phyloP scores from a whole-genome alignment of 176 grass and related monocot genomes.

The Avena atlantica region DNA sequence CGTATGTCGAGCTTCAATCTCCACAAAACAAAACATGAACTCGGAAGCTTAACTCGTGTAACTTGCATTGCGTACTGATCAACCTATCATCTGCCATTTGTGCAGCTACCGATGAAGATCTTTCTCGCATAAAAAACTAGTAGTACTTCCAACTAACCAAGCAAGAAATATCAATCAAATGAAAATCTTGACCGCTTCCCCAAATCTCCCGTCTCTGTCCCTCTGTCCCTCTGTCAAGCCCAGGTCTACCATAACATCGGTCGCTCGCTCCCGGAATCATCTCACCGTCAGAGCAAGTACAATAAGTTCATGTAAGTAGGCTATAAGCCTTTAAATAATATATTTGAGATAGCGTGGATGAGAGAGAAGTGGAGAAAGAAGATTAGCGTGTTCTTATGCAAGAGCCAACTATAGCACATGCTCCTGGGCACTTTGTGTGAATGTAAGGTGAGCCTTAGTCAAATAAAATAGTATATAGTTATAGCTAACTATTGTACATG shows the following conservation, averaged over 20 bases:
- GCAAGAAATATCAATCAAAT: not conserved
- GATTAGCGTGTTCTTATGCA: too few species aligned
- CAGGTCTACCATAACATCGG: not conserved
- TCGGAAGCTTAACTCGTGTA: not conserved
- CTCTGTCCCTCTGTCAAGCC: not conserved
- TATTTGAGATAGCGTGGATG: too few species aligned
- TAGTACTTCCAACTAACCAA: too few species aligned
- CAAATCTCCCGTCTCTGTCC: not conserved
- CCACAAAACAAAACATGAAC: not conserved
- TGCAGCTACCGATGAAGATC: not conserved
- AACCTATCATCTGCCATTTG: not conserved
- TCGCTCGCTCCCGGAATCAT: constrained; percentile 1
- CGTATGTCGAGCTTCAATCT: not conserved
- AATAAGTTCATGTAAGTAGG: too few species aligned
- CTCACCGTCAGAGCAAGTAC: constrained; percentile 26
- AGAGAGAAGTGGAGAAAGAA: too few species aligned
- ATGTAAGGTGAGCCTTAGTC: too few species aligned
- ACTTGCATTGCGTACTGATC: not conserved
- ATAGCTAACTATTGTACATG: too few species aligned
- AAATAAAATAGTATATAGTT: too few species aligned
- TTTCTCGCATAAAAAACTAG: not conserved
- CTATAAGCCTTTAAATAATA: too few species aligned
- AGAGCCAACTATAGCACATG: too few species aligned
- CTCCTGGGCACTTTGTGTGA: too few species aligned
- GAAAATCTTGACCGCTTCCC: not conserved